phyloP scores from a whole-genome alignment of 371 early-diverging fungal species.

The Mucor plumbeus region DNA sequence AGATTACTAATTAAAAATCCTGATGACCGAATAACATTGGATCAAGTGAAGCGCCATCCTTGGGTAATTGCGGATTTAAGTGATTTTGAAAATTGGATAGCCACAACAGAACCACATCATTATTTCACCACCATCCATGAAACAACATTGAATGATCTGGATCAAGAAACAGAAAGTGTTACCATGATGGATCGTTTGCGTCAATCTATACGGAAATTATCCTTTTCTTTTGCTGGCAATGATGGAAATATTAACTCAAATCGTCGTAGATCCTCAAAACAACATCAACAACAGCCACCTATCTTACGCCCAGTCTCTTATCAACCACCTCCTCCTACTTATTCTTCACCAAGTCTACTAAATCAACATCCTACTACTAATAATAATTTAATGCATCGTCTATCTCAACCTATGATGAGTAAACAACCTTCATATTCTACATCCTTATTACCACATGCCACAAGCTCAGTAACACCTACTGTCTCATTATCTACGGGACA shows the following conservation, averaged over 20 bases:
- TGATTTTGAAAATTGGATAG: slow-evolving; percentile 55
- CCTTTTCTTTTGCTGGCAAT: slow-evolving; percentile 23
- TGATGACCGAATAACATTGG: slow-evolving; percentile 78
- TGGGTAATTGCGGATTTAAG: slow-evolving; percentile 84
- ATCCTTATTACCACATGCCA: slow-evolving; percentile 27
- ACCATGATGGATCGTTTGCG: slow-evolving; percentile 41
- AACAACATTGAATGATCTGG: neutral
- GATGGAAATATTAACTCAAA: neutral
- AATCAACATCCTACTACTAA: slow-evolving; percentile 4
- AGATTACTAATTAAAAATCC: slow-evolving; percentile 88
- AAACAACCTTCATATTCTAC: slow-evolving; percentile 29
- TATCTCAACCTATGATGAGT: slow-evolving; percentile 20
- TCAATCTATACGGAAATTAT: slow-evolving; percentile 29
- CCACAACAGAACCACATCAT: slow-evolving; percentile 39
- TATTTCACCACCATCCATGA: slow-evolving; percentile 2
- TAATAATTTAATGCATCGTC: slow-evolving; percentile 10
- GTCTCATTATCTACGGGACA: slow-evolving; percentile 31
- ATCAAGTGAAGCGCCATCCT: slow-evolving; percentile 86
- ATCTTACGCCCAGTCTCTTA: slow-evolving; percentile 12
- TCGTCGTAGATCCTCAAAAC: slow-evolving; percentile 11
- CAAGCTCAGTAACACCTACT: slow-evolving; percentile 27
- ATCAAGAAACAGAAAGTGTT: slow-evolving; percentile 29
- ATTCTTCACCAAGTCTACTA: neutral
- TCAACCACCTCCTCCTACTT: slow-evolving; percentile 6
- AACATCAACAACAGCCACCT: neutral